Evolutionary conservation across 2,329 filamentous ascomycete species (phyloP), one percentile per base, ranked within the genome.

Genomic region (Periconia sp.): DNA sequence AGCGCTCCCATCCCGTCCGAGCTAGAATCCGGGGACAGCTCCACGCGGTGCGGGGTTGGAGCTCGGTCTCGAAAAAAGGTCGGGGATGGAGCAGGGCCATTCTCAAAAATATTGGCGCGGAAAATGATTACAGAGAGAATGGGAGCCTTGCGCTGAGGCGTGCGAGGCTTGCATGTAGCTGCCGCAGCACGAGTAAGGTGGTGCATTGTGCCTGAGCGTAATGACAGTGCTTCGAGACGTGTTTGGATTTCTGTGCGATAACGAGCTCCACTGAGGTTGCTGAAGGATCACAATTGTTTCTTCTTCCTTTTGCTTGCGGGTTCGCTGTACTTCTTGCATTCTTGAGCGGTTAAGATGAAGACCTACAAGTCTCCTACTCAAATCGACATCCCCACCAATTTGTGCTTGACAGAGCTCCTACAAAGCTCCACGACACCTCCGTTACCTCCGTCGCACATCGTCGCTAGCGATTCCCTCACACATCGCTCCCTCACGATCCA

Each of bases 401-500:
- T 71, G 21, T 76, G 73, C 44, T 65, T 77, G 32, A 77, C 73
- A 4, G 64, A 77, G 47, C 65, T 77, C 18, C 66, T 78, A 32
- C 72, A 76, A 46, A 49, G 44, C 4, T 56, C 59, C 9, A 69
- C 68, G 5, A 59, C 31, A 10, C 47, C 66, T 2, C 43, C 59
- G 3, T 52, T 77, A 1, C 70, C 70, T 9, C 68, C 71, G 19
- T 75, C 73, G 1, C 73, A 76, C 41, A 46, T 77, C 10, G 70
- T 77, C 21, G 65, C 72, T 3, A 65, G 67, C 21, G 75, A 77
- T 49, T 73, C 61, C 36, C 60, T 77, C 19, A 74, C 73, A 4
- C 71, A 74, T 50, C 69, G 75, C n/a, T 74, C 69, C 43, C 66
- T 76, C 22, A 75, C 73, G 0, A 61, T 77, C 15, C 71, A 70